Percentiles rank a stretch among this genome's conserved stretches.
Conservation (phyloP, 2,329 filamentous ascomycete species). For the Mycocentrospora acerina region DNA sequence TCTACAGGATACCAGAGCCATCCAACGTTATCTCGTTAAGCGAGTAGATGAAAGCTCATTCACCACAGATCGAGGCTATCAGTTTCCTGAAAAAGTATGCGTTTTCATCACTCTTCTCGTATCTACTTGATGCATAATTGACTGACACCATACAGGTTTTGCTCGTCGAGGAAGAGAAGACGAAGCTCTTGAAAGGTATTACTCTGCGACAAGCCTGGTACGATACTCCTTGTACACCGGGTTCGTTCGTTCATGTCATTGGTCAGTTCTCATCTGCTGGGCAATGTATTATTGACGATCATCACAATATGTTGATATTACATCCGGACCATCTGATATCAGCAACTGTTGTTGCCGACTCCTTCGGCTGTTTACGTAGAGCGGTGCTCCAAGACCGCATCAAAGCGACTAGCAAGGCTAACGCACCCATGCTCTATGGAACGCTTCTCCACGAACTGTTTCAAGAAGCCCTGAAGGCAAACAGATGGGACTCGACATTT, state of each 20-base stretch:
- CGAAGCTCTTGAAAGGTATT: constrained; percentile 66
- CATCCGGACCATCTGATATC: constrained; percentile 96
- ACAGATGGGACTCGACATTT: constrained; percentile 74
- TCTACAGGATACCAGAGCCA: constrained; percentile 68
- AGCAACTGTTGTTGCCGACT: constrained; percentile 93
- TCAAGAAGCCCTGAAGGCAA: constrained; percentile 81
- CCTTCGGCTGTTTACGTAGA: constrained; percentile 85
- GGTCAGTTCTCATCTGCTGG: constrained; percentile 70
- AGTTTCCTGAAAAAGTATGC: constrained; percentile 69
- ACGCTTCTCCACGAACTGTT: constrained; percentile 95
- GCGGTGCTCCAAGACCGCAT: constrained; percentile 93
- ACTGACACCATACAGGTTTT: constrained; percentile 63
- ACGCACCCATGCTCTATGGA: constrained; percentile 82
- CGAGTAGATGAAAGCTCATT: constrained; percentile 72
- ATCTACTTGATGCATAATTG: neutral
- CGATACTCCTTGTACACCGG: constrained; percentile 72
- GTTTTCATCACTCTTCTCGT: neutral
- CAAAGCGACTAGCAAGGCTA: constrained; percentile 82
- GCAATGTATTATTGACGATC: constrained; percentile 80
- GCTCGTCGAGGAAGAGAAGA: constrained; percentile 76
- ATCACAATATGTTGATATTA: constrained; percentile 80
- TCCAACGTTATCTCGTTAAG: constrained; percentile 83
- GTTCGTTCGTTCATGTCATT: constrained; percentile 83
- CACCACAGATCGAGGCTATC: constrained; percentile 61
- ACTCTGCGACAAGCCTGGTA: constrained; percentile 84